A percentile compares a stretch with the other conserved stretches of the same genome.
Evolutionary conservation across 257 asterid genomes (phyloP).

Genomic region (Solanum phureja): DNA sequence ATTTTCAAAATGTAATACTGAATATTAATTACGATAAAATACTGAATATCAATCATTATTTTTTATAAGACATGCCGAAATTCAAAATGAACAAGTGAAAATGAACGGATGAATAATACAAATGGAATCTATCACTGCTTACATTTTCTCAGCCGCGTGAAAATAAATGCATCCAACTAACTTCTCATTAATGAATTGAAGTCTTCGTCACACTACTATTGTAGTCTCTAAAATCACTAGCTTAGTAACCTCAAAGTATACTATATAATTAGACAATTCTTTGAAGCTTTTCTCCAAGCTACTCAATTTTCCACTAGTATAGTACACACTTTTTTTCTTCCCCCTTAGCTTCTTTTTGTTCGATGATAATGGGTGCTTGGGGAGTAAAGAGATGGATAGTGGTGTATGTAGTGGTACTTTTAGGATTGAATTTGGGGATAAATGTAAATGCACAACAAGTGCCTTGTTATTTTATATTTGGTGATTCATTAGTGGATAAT

Average conservation of each 20-base stretch:
- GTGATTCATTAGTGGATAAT: constrained; percentile 67
- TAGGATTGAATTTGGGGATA: background rate
- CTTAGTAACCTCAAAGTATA: background rate
- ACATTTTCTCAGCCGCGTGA: background rate
- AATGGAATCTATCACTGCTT: background rate
- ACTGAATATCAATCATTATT: too few relatives aligned
- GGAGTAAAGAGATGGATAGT: constrained; percentile 12
- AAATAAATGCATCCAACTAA: constrained; percentile 4
- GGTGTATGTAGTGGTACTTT: constrained; percentile 2
- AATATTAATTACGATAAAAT: too few relatives aligned
- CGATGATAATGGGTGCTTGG: constrained; percentile 8
- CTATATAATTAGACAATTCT: background rate
- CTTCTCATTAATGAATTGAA: background rate
- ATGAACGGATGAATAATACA: background rate
- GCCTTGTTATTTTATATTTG: constrained; percentile 61
- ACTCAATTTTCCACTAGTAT: background rate
- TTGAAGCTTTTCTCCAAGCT: background rate
- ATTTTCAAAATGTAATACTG: background rate
- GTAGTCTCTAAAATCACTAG: background rate
- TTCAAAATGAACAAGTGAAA: background rate
- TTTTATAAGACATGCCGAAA: background rate
- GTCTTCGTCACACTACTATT: background rate
- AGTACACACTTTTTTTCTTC: background rate
- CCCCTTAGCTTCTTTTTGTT: background rate
- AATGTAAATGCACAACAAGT: background rate